These are phyloP conservation scores for Chalaropsis thielavioides DNA, from an alignment of 2,329 filamentous ascomycete species.

Conservation along the genomic window DNA sequence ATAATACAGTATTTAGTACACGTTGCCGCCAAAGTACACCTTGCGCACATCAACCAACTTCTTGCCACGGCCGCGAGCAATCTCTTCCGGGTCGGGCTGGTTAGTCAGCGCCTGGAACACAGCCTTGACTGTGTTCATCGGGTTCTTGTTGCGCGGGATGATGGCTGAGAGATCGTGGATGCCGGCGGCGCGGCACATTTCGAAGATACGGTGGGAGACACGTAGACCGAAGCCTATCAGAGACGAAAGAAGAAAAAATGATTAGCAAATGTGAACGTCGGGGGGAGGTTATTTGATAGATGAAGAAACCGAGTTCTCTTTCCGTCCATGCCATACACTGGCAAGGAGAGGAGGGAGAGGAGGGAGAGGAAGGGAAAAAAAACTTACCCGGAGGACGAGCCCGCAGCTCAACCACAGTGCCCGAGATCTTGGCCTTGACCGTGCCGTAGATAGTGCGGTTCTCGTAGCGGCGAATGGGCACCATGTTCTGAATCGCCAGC, in stretches of 20 bases:
- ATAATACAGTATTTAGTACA: constrained; percentile 33
- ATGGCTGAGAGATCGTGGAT: constrained; percentile 74
- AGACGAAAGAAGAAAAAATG: constrained; percentile 13
- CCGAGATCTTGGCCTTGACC: constrained; percentile 70
- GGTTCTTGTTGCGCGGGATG: constrained; percentile 76
- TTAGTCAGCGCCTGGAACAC: constrained; percentile 66
- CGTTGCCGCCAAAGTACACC: constrained; percentile 83
- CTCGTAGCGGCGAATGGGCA: constrained; percentile 83
- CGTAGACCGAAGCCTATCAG: constrained; percentile 76
- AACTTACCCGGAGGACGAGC: constrained; percentile 71
- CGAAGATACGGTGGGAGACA: constrained; percentile 80
- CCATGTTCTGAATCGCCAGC: constrained; percentile 80
- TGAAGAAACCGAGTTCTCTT: not conserved
- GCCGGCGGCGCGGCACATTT: constrained; percentile 77
- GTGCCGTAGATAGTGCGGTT: constrained; percentile 81
- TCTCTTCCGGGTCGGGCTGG: constrained; percentile 77
- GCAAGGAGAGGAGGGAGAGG: constrained; percentile 4
- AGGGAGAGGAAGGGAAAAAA: not conserved
- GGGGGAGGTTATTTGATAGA: too few species aligned
- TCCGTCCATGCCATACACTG: not conserved
- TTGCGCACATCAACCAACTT: constrained; percentile 93
- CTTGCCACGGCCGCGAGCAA: constrained; percentile 77
- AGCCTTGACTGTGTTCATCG: constrained; percentile 96
- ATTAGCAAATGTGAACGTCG: not conserved
- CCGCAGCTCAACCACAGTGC: constrained; percentile 69